These are phyloP conservation scores for Geotrichum klebahnii DNA, from an alignment of 1,139 yeast genomes.

Conservation along the genomic window DNA sequence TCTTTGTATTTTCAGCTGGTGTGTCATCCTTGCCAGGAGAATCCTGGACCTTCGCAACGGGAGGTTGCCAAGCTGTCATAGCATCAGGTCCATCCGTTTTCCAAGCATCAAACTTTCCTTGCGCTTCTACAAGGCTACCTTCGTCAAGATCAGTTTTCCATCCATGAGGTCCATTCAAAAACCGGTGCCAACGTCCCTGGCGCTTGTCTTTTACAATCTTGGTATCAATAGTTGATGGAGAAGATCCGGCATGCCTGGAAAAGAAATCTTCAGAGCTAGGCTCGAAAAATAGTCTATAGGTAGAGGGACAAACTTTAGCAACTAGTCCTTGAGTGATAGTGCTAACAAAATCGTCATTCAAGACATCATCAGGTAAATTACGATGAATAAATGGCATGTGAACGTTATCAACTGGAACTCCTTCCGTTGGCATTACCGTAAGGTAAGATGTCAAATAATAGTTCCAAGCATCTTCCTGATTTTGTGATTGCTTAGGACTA, in stretches of 20 bases:
- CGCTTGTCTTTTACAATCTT: constrained; percentile 26
- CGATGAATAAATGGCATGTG: constrained; percentile 66
- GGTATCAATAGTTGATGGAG: constrained; percentile 23
- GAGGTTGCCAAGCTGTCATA: constrained; percentile 9
- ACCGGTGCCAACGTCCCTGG: constrained; percentile 26
- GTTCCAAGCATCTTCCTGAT: constrained; percentile 79
- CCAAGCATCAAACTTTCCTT: constrained; percentile 22
- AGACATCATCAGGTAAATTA: constrained; percentile 36
- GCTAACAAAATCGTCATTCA: constrained; percentile 26
- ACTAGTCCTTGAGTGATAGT: constrained; percentile 66
- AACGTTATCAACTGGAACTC: constrained; percentile 77
- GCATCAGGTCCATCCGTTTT: constrained; percentile 17
- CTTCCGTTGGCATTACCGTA: constrained; percentile 96
- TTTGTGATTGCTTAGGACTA: constrained; percentile 72
- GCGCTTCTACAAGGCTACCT: constrained; percentile 34
- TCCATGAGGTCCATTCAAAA: constrained; percentile 38
- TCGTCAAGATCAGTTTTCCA: constrained; percentile 38
- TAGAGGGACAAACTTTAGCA: constrained; percentile 74
- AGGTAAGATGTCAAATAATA: constrained; percentile 88
- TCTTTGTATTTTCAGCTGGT: background rate
- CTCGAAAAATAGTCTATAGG: constrained; percentile 78
- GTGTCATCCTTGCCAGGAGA: constrained; percentile 1
- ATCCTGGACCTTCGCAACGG: background rate
- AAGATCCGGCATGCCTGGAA: constrained; percentile 37
- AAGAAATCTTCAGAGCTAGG: constrained; percentile 79